phyloP scores from a whole-genome alignment of 75 land plant species.

The Cryptomeria japonica region DNA sequence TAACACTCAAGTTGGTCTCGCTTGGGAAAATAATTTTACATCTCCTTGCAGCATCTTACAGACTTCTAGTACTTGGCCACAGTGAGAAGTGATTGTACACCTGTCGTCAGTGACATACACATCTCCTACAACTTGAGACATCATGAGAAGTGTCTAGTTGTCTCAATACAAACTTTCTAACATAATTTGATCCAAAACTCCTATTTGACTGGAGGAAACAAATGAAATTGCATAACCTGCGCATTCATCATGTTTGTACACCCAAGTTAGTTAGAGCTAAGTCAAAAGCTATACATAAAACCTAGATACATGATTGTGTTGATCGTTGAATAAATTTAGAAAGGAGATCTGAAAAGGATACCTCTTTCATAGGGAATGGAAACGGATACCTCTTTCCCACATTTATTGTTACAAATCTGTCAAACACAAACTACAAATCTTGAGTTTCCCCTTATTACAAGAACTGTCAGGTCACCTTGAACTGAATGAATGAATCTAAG shows the following conservation, averaged over 20 bases:
- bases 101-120: not conserved
- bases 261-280: not conserved
- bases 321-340: not conserved
- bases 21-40: not conserved
- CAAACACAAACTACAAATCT: slow-evolving; percentile 2
- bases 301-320: not conserved
- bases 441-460: not conserved
- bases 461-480: not conserved
- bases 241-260: not conserved
- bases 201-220: not conserved
- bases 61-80: not conserved
- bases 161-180: not conserved
- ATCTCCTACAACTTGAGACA: not conserved
- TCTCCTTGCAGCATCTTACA: not conserved
- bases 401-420: not conserved
- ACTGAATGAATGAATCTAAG: not conserved
- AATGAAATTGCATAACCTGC: not conserved
- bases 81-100: not conserved
- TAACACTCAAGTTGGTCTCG: not conserved
- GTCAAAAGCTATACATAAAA: not conserved
- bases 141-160: not conserved
- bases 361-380: not conserved
- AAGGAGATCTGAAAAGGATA: not conserved
- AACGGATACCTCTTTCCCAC: not conserved
- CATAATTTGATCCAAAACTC: not conserved